Conservation (phyloP, 164 flowering plant species). For the Vitis riparia region DNA sequence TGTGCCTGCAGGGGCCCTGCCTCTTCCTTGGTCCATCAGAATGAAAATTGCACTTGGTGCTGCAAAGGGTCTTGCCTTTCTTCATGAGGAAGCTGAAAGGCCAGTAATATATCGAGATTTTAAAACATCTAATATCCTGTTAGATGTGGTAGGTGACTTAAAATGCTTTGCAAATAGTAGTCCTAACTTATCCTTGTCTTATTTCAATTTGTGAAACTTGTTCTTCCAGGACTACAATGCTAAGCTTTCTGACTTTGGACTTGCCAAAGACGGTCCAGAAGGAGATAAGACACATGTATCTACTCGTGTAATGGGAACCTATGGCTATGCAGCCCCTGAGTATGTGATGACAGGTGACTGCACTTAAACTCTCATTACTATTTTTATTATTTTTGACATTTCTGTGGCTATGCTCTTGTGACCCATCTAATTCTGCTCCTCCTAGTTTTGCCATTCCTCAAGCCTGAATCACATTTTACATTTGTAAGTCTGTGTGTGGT, state of each 20-base stretch:
- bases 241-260: conserved; percentile 37
- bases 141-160: conserved; percentile 32
- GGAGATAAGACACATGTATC: conserved; percentile 31
- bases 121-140: conserved; percentile 44
- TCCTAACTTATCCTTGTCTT: background rate
- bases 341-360: conserved; percentile 32
- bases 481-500: no score
- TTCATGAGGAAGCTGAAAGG: conserved; percentile 46
- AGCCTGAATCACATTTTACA: no score
- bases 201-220: background rate
- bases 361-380: no score
- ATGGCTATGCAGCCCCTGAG: conserved; percentile 35
- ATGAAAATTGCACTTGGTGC: conserved; percentile 44
- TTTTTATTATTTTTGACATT: background rate
- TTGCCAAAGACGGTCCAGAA: conserved; percentile 33
- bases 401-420: conserved; percentile 1
- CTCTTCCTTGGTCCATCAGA: conserved; percentile 49
- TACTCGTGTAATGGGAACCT: conserved; percentile 31
- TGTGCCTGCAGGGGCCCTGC: conserved; percentile 34
- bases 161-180: background rate
- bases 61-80: conserved; percentile 50
- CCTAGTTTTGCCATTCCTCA: no score
- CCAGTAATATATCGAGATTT: conserved; percentile 52
- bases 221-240: conserved; percentile 30
- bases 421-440: background rate